Conservation (phyloP, 192 early-diverging fungal genomes). For the Spizellomyces sp. region DNA sequence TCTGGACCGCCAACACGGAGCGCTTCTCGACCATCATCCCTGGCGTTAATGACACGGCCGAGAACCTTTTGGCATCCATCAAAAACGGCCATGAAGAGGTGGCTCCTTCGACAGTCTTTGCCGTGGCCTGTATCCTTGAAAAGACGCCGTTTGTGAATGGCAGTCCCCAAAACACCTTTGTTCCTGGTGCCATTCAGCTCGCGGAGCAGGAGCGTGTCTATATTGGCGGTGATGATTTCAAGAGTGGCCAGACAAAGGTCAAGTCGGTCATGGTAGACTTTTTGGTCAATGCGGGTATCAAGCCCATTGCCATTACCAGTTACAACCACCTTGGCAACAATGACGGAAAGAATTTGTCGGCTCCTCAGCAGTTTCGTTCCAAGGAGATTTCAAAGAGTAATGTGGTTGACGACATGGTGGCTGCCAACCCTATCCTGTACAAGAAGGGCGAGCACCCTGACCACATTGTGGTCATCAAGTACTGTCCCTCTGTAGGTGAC, state of each 20-base stretch:
- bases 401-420: slow-evolving; percentile 99
- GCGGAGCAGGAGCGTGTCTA: slow-evolving; percentile 87
- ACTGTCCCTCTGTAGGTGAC: slow-evolving; percentile 94
- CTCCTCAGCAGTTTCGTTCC: slow-evolving; percentile 96
- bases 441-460: slow-evolving; percentile 75
- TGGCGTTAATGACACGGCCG: slow-evolving; percentile 97
- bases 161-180: slow-evolving; percentile 99
- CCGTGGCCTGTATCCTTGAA: slow-evolving; percentile 95
- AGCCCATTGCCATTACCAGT: slow-evolving; percentile 92
- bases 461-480: slow-evolving; percentile 97
- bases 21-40: slow-evolving; percentile 80
- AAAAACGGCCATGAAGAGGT: slow-evolving; percentile 84
- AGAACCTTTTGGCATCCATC: slow-evolving; percentile 85
- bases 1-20: slow-evolving; percentile 99
- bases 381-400: slow-evolving; percentile 99
- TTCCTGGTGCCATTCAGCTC: slow-evolving; percentile 89
- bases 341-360: slow-evolving; percentile 97
- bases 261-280: slow-evolving; percentile 99
- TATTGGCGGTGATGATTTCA: slow-evolving; percentile 99
- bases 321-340: slow-evolving; percentile 99
- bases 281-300: slow-evolving; percentile 97
- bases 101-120: slow-evolving; percentile 95
- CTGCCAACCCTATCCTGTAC: slow-evolving; percentile 91
- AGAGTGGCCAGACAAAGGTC: slow-evolving; percentile 99
- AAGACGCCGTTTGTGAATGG: slow-evolving; percentile 97